These are phyloP conservation scores for Logfia minima DNA, from an alignment of 129 eudicot species.

Conservation along the genomic window DNA sequence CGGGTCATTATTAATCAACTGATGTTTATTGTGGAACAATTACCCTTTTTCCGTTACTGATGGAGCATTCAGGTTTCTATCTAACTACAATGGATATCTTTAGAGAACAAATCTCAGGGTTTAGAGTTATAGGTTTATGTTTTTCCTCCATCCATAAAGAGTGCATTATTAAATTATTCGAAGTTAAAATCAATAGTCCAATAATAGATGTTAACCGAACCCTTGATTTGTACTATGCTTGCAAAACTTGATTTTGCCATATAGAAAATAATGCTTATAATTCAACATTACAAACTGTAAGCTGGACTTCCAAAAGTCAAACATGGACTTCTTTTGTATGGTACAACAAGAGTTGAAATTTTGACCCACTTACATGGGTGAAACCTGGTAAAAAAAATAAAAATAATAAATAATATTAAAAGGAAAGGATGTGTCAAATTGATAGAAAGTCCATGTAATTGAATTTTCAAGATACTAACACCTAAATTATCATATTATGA, in stretches of 20 bases:
- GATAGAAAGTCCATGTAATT: not conserved
- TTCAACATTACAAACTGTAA: not conserved
- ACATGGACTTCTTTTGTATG: not conserved
- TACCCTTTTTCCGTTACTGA: too few relatives aligned
- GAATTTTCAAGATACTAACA: not conserved
- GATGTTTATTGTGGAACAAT: not conserved
- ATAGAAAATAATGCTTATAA: not conserved
- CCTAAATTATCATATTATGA: not conserved
- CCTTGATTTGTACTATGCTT: not conserved
- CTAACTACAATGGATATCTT: too few relatives aligned
- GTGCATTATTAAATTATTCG: not conserved
- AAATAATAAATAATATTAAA: too few relatives aligned
- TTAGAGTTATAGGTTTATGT: not conserved
- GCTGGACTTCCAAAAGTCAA: not conserved
- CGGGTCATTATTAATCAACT: not conserved
- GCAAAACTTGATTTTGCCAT: not conserved
- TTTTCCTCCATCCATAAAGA: constrained; percentile 4
- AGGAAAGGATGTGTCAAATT: not conserved
- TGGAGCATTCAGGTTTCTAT: too few relatives aligned
- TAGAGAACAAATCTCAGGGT: not conserved
- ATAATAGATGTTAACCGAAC: not conserved
- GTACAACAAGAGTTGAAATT: not conserved
- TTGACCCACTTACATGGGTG: not conserved
- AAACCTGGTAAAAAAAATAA: not conserved
- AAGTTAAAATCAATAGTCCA: not conserved